Evolutionary conservation across 2,329 filamentous ascomycete species (phyloP).

Genomic region (Xylariaceae sp.): DNA sequence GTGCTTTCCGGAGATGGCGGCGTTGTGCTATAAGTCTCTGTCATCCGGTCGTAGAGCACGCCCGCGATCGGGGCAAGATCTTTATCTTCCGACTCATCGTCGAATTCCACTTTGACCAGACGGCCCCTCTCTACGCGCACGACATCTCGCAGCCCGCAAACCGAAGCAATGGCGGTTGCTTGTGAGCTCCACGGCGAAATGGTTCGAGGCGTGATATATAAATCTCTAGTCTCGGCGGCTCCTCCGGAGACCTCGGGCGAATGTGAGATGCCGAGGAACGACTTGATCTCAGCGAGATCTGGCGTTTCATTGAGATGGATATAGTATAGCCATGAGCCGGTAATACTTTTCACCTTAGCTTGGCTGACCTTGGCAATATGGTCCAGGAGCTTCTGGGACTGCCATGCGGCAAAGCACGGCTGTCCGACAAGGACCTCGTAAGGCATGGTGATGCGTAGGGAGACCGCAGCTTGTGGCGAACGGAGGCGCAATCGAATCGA

Average conservation of each 20-base stretch:
- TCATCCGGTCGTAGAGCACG: slow-evolving; percentile 89
- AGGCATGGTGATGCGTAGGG: slow-evolving; percentile 22
- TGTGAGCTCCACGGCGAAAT: slow-evolving; percentile 96
- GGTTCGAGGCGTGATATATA: slow-evolving; percentile 76
- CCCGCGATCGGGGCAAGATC: slow-evolving; percentile 57
- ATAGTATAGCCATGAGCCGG: slow-evolving; percentile 62
- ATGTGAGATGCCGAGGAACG: slow-evolving; percentile 26
- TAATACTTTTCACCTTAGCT: slow-evolving; percentile 45
- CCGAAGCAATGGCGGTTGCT: slow-evolving; percentile 78
- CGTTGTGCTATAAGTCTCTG: slow-evolving; percentile 67
- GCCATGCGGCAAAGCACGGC: slow-evolving; percentile 48
- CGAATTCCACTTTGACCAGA: slow-evolving; percentile 65
- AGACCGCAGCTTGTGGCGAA: not conserved
- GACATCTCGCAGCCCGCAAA: slow-evolving; percentile 74
- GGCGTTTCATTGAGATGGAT: slow-evolving; percentile 51
- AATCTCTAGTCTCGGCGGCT: slow-evolving; percentile 44
- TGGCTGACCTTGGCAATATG: slow-evolving; percentile 39
- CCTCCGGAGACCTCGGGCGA: slow-evolving; percentile 32
- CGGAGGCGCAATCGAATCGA: not conserved
- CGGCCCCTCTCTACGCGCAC: slow-evolving; percentile 76
- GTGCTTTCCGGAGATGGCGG: slow-evolving; percentile 64
- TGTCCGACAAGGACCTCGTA: slow-evolving; percentile 34
- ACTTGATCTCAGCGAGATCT: slow-evolving; percentile 36
- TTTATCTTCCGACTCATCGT: slow-evolving; percentile 44
- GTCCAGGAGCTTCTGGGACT: slow-evolving; percentile 43